Evolutionary conservation across 148 eudicot species (phyloP).

Genomic region (Amaranthus palmeri): DNA sequence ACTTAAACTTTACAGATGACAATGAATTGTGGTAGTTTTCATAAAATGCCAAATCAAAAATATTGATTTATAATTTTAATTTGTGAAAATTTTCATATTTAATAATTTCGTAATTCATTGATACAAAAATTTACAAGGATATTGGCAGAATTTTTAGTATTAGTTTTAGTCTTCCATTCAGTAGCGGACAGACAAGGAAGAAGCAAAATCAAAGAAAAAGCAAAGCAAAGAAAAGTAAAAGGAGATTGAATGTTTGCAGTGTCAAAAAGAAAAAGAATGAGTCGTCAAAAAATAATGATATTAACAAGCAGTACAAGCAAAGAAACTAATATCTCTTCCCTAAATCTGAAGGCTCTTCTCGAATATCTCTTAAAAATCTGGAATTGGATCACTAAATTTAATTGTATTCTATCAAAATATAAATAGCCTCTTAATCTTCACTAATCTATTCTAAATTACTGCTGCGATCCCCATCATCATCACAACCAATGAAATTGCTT

Average conservation of each 20-base stretch:
- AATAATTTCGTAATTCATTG: too few relatives aligned
- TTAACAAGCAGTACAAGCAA: constrained; percentile 20
- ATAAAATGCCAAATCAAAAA: too few relatives aligned
- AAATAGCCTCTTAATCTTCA: constrained; percentile 1
- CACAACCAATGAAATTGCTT: constrained; percentile 5
- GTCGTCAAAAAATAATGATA: constrained; percentile 9
- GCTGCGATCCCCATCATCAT: background rate
- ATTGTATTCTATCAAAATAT: background rate
- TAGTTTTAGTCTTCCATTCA: too few relatives aligned
- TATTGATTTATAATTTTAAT: too few relatives aligned
- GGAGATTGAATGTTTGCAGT: background rate
- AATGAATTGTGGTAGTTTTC: too few relatives aligned
- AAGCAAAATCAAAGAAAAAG: background rate
- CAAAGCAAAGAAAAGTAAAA: background rate
- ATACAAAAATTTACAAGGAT: background rate
- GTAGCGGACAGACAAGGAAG: background rate
- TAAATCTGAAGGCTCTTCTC: constrained; percentile 19
- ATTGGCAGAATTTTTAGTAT: background rate
- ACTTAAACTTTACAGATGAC: too few relatives aligned
- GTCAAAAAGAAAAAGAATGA: constrained; percentile 23
- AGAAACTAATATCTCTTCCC: constrained; percentile 18
- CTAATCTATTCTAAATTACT: constrained; percentile 6
- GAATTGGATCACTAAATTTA: background rate
- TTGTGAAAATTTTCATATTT: too few relatives aligned
- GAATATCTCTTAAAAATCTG: constrained; percentile 1